phyloP scores from a whole-genome alignment of 2,329 filamentous ascomycete species.

The Penicillium janthinellum region DNA sequence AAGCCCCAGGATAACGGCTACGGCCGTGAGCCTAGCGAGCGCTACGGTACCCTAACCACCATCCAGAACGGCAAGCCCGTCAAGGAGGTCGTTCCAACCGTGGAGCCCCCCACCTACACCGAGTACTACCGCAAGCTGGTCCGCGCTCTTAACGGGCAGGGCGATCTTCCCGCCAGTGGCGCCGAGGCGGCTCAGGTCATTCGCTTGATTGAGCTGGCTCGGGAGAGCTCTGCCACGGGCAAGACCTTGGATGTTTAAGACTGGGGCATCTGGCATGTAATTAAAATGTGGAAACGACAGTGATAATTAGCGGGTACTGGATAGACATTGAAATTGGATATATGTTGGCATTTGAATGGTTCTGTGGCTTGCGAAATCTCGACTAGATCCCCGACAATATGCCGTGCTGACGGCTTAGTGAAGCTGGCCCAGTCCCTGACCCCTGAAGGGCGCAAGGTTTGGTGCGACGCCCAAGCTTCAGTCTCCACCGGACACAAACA shows the following conservation, averaged over 20 bases:
- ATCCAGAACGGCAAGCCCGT: conserved; percentile 56
- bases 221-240: conserved; percentile 55
- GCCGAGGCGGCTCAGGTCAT: conserved; percentile 58
- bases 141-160: conserved; percentile 55
- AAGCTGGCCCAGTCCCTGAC: neutral
- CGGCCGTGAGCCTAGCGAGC: conserved; percentile 62
- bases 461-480: neutral
- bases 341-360: neutral
- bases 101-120: conserved; percentile 68
- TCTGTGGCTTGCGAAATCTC: too few species aligned
- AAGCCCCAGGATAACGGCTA: conserved; percentile 64
- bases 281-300: conserved; percentile 16
- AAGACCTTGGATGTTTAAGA: conserved; percentile 48
- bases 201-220: conserved; percentile 58
- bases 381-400: neutral
- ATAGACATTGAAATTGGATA: conserved; percentile 2
- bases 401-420: neutral
- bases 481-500: conserved; percentile 30
- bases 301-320: conserved; percentile 17
- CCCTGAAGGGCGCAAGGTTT: neutral
- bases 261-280: conserved; percentile 5
- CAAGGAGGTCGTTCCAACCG: conserved; percentile 57
- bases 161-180: conserved; percentile 56
- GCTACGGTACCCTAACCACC: conserved; percentile 61
- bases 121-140: conserved; percentile 65